phyloP scores from a whole-genome alignment of 306 rosid genomes.

The Glycyrrhiza uralensis region DNA sequence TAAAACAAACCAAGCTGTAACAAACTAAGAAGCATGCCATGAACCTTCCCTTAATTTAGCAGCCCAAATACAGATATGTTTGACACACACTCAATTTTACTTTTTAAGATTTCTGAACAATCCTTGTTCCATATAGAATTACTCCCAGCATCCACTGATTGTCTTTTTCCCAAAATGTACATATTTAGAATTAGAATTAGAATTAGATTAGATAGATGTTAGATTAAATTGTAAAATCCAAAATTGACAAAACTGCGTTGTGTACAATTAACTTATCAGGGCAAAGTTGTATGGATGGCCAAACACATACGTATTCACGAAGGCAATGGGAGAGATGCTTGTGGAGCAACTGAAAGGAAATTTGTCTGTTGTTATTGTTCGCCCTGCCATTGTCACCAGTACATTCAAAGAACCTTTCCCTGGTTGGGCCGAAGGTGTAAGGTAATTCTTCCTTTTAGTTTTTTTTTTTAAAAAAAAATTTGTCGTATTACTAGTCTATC shows the following conservation, averaged over 20 bases:
- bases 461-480: too few species aligned
- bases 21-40: not conserved
- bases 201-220: not conserved
- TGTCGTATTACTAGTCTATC: too few species aligned
- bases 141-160: too few species aligned
- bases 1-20: too few species aligned
- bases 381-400: conserved; percentile 83
- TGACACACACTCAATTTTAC: not conserved
- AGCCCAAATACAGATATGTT: not conserved
- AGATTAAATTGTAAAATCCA: not conserved
- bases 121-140: too few species aligned
- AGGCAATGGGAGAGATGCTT: conserved; percentile 95
- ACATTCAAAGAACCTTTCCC: conserved; percentile 92
- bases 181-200: too few species aligned
- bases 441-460: conserved; percentile 39
- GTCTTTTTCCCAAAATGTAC: not conserved
- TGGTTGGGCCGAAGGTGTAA: conserved; percentile 89
- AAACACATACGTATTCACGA: conserved; percentile 88
- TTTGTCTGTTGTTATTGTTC: conserved; percentile 48
- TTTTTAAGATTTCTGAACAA: not conserved
- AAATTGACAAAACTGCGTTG: not conserved
- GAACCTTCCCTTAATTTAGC: not conserved
- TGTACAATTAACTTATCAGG: conserved; percentile 37
- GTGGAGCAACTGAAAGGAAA: conserved; percentile 47
- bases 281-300: conserved; percentile 88